Conservation (phyloP, 139 green algal species). For the Chlorella vulgaris region DNA sequence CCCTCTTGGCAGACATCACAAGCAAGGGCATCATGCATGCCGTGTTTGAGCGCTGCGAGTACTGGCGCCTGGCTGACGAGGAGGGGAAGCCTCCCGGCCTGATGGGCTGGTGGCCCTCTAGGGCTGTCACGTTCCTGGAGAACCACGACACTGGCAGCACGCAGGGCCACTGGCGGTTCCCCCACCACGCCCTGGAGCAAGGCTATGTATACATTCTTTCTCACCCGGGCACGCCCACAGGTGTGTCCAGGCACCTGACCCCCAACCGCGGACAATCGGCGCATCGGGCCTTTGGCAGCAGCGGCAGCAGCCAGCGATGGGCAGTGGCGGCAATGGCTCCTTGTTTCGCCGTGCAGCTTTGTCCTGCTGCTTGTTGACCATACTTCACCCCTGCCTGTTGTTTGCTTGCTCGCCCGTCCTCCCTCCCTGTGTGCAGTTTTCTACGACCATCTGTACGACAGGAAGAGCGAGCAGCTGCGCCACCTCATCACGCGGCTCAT, state of each 20-base stretch:
- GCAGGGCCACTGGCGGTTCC: slow-evolving; percentile 82
- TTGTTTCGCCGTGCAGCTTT: neutral
- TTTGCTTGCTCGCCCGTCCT: neutral
- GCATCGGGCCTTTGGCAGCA: too few species aligned
- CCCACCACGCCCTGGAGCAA: slow-evolving; percentile 55
- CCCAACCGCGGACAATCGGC: neutral
- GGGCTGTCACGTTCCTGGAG: slow-evolving; percentile 96
- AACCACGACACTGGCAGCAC: slow-evolving; percentile 91
- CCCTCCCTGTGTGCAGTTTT: slow-evolving; percentile 58
- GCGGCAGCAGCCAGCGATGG: neutral
- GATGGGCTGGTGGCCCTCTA: slow-evolving; percentile 90
- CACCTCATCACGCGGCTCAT: slow-evolving; percentile 52
- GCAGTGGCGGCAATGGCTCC: too few species aligned
- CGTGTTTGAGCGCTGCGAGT: slow-evolving; percentile 80
- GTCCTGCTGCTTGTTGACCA: neutral
- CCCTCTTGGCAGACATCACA: slow-evolving; percentile 83
- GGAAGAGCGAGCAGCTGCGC: slow-evolving; percentile 54
- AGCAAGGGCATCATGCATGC: slow-evolving; percentile 90
- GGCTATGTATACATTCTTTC: slow-evolving; percentile 97
- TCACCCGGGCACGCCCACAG: slow-evolving; percentile 78
- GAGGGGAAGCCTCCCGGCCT: slow-evolving; percentile 76
- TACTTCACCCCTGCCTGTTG: neutral
- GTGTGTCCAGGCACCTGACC: neutral
- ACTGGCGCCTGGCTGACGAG: slow-evolving; percentile 91
- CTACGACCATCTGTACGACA: slow-evolving; percentile 81